Base-by-base conservation (phyloP, 164 flowering plant genomes). In the Stephania japonica region DNA sequence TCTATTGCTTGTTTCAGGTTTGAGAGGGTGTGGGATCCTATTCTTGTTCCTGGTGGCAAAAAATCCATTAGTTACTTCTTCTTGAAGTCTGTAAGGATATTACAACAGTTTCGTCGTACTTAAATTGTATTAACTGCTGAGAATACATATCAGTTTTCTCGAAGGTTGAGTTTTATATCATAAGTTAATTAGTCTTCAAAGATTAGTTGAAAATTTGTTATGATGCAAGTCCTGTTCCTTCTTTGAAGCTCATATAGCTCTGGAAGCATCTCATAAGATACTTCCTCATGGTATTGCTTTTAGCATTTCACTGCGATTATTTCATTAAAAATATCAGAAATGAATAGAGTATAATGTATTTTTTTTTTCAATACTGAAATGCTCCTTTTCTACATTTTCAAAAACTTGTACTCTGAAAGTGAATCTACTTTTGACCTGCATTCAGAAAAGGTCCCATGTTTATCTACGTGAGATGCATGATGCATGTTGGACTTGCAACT, bases 11-110 rank as follows among this genome's bases (percentile, higher is more conserved):
- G 25, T 43, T 71, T 23, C 71, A 96, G 99, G 97, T 80, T 96
- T 78, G 98, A 96, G 90, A 89, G 91, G 75, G 97, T 85, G 25
- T 96, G 98, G 98, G 99, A 96, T 81, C 97, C 98, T 75, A 47
- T 83, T 23, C 59, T 96, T 71, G 89, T 88, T 82, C 90, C 92
- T 10, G 92, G 91, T 68, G 85, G 91, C 49, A 80, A 77, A 70
- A 91, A 85, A 80, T 80, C 49, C 62, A 85, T 93, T 62, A 96
- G 99, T 76, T 86, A 83, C 82, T 80, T 71, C 81, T 96, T 96
- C 84, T 81, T 96, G 81, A 90, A 84, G 70, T 82, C 92, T 76
- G 99, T 96, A 86, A 84, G 96, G 43, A 74, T 63, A 24, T n/a
- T 43, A 43, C 53, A 70, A 23, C 23, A 67, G 66, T 76, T n/a